phyloP scores from a whole-genome alignment of 768 basidiomycete genomes.

The Fomitopsis serialis region DNA sequence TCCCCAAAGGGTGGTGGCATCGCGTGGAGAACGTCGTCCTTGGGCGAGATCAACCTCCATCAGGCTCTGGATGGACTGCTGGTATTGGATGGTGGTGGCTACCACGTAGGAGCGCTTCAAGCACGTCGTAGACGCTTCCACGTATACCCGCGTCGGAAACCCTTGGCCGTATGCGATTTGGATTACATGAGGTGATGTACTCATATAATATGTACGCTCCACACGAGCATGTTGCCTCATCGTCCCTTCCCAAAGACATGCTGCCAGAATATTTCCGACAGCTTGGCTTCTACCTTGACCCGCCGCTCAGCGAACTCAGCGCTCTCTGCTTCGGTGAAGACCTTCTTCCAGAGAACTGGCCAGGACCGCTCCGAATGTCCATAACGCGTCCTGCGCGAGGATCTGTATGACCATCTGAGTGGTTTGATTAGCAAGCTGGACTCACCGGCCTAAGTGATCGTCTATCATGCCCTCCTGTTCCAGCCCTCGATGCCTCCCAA shows the following conservation, averaged over 20 bases:
- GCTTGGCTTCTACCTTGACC: slow-evolving; percentile 15
- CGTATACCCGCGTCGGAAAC: too few relatives aligned
- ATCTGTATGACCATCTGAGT: not conserved
- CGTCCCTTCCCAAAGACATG: not conserved
- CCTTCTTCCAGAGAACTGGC: slow-evolving; percentile 23
- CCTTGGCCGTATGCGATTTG: not conserved
- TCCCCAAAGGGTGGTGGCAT: slow-evolving; percentile 22
- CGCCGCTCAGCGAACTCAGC: slow-evolving; percentile 14
- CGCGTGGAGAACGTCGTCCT: slow-evolving; percentile 20
- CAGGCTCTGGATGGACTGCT: slow-evolving; percentile 15
- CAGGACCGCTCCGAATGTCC: slow-evolving; percentile 27
- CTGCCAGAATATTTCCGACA: slow-evolving; percentile 10
- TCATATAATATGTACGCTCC: slow-evolving; percentile 22
- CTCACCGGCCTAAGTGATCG: slow-evolving; percentile 21
- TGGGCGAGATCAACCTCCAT: not conserved
- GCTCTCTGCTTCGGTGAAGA: slow-evolving; percentile 20
- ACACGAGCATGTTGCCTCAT: slow-evolving; percentile 18
- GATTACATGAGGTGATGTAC: too few relatives aligned
- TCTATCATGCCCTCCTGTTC: slow-evolving; percentile 21
- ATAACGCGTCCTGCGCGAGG: slow-evolving; percentile 18
- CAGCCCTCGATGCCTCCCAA: slow-evolving; percentile 28
- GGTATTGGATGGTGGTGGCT: slow-evolving; percentile 24
- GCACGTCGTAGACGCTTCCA: too few relatives aligned
- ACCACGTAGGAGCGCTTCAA: not conserved
- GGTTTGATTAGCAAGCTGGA: not conserved